Percentiles rank a stretch among this genome's conserved stretches.
These are phyloP conservation scores for Coniochaeta sp. DNA, from an alignment of 2,329 filamentous ascomycete species.

Conservation along the genomic window DNA sequence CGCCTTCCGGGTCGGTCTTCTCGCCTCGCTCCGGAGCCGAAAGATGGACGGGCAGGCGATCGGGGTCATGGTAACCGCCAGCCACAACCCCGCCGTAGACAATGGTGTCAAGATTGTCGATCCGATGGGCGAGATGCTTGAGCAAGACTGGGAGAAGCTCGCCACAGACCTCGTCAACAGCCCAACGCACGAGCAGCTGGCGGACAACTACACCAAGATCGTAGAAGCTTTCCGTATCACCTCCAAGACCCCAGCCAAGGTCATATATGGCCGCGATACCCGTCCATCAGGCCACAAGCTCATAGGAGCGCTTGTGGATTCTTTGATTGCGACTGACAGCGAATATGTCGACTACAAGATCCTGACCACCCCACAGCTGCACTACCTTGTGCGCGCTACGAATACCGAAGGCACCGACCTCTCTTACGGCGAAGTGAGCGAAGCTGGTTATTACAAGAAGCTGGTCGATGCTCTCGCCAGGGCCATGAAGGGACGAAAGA, in stretches of 20 bases:
- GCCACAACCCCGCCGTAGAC: constrained; percentile 82
- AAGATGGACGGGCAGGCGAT: constrained; percentile 87
- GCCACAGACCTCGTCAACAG: constrained; percentile 88
- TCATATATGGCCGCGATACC: constrained; percentile 88
- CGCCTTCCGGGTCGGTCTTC: constrained; percentile 83
- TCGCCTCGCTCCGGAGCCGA: constrained; percentile 81
- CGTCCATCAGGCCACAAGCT: constrained; percentile 84
- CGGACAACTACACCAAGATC: constrained; percentile 68
- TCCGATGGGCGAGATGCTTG: constrained; percentile 95
- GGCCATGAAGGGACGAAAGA: constrained; percentile 70
- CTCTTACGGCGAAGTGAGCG: constrained; percentile 81
- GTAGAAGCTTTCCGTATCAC: constrained; percentile 71
- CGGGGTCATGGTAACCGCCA: constrained; percentile 93
- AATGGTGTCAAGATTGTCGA: constrained; percentile 96
- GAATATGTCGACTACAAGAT: constrained; percentile 81
- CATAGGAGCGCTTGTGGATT: constrained; percentile 69
- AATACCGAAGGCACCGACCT: constrained; percentile 86
- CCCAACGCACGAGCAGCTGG: constrained; percentile 64
- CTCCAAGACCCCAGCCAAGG: constrained; percentile 60
- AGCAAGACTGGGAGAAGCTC: constrained; percentile 88
- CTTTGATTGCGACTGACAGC: constrained; percentile 66
- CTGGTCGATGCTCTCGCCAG: constrained; percentile 75
- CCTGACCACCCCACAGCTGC: constrained; percentile 93
- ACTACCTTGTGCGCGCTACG: constrained; percentile 90
- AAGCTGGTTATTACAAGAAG: constrained; percentile 94